Evolutionary conservation across 306 rosid species (phyloP), one percentile per base, ranked within the genome.

Genomic region (Castanospermum australe): DNA sequence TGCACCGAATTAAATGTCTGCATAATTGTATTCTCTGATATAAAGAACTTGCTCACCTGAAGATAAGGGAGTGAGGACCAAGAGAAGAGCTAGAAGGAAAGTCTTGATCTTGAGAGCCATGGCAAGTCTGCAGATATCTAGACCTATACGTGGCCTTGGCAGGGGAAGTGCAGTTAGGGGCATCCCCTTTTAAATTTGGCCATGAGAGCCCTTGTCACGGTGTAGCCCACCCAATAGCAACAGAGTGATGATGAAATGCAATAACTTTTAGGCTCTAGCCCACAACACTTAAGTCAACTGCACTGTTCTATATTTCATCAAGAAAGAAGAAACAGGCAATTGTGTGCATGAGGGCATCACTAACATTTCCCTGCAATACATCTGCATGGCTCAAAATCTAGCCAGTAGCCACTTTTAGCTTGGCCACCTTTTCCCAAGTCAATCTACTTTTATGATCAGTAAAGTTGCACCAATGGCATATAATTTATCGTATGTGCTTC

Each of bases 311-410:
- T 48, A 24, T 56, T 87, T 81, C 79, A 83, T 55, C 32, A 71
- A 82, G 68, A 72, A 76, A 69, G 71, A 65, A 56, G 60, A 74
- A 67, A 41, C 54, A 75, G n/a, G 57, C 12, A 50, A 54, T 69
- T 65, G 80, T 75, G 57, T 81, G 90, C 87, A 78, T 88, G 89
- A 84, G 88, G 77, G 84, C 86, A 84, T 65, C 73, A 1, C 73
- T 59, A 21, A 28, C 70, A 85, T 65, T 84, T 38, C 84, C 76
- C 50, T 92, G n/a, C n/a, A n/a, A n/a, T n/a, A n/a, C n/a, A n/a
- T n/a, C n/a, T n/a, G 97, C 93, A 91, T 88, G 92, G 92, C 92
- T 78, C 41, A 77, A 83, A 80, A 80, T 72, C 84, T 45, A 73
- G 56, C 48, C 79, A 72, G 35, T 80, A 72, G 35, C 74, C 71